These are phyloP conservation scores for Phytophthora pluvialis DNA, from an alignment of 352 stramenopile species.

Conservation along the genomic window DNA sequence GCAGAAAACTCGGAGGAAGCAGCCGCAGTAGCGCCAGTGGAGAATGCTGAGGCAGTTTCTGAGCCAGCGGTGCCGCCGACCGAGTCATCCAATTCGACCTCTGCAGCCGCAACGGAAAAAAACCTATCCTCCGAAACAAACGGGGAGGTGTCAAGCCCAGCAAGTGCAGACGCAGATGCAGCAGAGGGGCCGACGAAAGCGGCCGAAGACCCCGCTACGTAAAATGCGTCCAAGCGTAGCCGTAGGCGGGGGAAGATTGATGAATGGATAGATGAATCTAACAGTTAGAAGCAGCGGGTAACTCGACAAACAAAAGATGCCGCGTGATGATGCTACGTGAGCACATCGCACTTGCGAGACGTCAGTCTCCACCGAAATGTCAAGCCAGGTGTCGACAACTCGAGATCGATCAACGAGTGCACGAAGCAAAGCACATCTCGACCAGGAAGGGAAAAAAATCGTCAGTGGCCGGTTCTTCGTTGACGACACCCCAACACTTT, in stretches of 20 bases:
- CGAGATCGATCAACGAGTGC: conserved; percentile 11
- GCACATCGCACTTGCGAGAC: conserved; percentile 3
- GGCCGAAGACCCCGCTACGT: conserved; percentile 30
- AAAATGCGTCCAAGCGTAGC: conserved; percentile 18
- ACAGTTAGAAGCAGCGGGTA: conserved; percentile 39
- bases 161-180: conserved; percentile 19
- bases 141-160: conserved; percentile 17
- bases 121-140: conserved; percentile 15
- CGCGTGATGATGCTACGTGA: conserved; percentile 15
- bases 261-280: conserved; percentile 38
- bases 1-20: conserved; percentile 10
- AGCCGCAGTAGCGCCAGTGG: not conserved
- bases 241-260: conserved; percentile 19
- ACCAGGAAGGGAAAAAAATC: conserved; percentile 1
- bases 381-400: conserved; percentile 16
- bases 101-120: conserved; percentile 13
- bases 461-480: conserved; percentile 6
- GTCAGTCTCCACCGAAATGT: conserved; percentile 10
- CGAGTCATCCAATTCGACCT: conserved; percentile 15
- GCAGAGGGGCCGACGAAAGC: conserved; percentile 11
- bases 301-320: conserved; percentile 31
- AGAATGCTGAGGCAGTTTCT: conserved; percentile 1
- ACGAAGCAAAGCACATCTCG: conserved; percentile 3
- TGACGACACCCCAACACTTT: conserved; percentile 5
- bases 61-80: not conserved